Evolutionary conservation across 805 yeast species (phyloP).

Genomic region (Ogataea haglerorum): DNA sequence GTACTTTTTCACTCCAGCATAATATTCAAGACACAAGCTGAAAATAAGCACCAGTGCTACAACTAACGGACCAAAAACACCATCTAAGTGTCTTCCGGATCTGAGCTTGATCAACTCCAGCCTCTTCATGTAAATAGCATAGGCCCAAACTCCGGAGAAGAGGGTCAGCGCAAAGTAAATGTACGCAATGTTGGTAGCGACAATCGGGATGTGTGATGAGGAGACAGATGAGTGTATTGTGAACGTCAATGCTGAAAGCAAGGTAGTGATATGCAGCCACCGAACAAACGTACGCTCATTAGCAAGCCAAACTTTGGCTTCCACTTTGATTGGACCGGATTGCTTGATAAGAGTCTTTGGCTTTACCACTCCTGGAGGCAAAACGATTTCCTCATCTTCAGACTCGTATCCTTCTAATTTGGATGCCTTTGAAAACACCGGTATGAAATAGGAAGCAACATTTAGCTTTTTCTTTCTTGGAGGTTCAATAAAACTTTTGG

Average conservation of each 20-base stretch:
- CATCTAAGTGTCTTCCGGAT: constrained; percentile 85
- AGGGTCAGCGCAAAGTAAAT: constrained; percentile 76
- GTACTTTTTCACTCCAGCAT: constrained; percentile 51
- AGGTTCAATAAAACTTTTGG: not conserved
- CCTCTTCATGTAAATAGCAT: constrained; percentile 68
- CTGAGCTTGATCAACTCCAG: constrained; percentile 71
- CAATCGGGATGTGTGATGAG: constrained; percentile 55
- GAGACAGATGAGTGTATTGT: constrained; percentile 74
- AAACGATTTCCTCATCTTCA: constrained; percentile 79
- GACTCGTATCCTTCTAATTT: constrained; percentile 51
- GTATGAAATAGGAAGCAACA: constrained; percentile 28
- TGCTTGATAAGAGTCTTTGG: constrained; percentile 80
- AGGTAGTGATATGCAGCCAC: constrained; percentile 88
- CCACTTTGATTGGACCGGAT: constrained; percentile 89
- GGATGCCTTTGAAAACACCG: constrained; percentile 31
- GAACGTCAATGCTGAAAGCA: constrained; percentile 82
- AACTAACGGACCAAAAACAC: constrained; percentile 82
- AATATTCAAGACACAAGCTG: constrained; percentile 70
- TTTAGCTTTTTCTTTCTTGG: constrained; percentile 15
- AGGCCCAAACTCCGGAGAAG: constrained; percentile 89
- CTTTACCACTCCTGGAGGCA: constrained; percentile 86
- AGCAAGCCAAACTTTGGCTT: constrained; percentile 98
- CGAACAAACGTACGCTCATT: constrained; percentile 95
- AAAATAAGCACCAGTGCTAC: constrained; percentile 65
- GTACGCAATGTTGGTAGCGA: constrained; percentile 73